These are phyloP conservation scores for Chaetomium globosum DNA, from an alignment of 2,329 filamentous ascomycete species.

Conservation along the genomic window DNA sequence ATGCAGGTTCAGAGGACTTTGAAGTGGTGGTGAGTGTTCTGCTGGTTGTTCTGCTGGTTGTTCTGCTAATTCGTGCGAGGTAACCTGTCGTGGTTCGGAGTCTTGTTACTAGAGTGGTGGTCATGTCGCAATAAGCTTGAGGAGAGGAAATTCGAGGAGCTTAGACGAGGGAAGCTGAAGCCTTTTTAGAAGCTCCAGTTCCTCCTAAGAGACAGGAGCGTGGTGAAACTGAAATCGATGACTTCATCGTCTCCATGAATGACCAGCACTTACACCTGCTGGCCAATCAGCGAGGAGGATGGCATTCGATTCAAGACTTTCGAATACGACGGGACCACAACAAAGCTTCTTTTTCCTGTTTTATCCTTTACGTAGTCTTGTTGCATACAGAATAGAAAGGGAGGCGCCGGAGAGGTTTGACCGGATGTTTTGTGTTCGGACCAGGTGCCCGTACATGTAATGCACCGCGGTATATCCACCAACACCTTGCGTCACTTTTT, in stretches of 20 bases:
- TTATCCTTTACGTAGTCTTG: neutral
- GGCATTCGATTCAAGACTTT: neutral
- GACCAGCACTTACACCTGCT: constrained; percentile 15
- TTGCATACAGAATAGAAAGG: no score
- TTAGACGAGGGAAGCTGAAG: neutral
- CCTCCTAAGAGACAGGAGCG: neutral
- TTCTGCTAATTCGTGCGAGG: constrained; percentile 15
- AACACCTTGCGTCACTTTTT: no score
- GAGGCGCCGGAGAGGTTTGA: no score
- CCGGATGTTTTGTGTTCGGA: no score
- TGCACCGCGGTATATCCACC: no score
- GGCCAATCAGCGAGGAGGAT: neutral
- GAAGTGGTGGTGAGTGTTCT: constrained; percentile 15
- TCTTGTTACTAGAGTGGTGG: constrained; percentile 17
- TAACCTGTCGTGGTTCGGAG: constrained; percentile 14
- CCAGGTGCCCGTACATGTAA: no score
- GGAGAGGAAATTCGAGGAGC: no score
- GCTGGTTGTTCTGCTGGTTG: neutral
- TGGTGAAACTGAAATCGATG: constrained; percentile 8
- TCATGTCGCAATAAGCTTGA: constrained; percentile 15
- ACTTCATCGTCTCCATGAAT: constrained; percentile 12
- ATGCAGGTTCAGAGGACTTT: neutral
- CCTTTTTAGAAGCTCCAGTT: neutral
- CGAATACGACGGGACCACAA: neutral
- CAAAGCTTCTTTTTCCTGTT: neutral